Conservation (phyloP, 179 eudicot genomes). For the Beta corolliflora region DNA sequence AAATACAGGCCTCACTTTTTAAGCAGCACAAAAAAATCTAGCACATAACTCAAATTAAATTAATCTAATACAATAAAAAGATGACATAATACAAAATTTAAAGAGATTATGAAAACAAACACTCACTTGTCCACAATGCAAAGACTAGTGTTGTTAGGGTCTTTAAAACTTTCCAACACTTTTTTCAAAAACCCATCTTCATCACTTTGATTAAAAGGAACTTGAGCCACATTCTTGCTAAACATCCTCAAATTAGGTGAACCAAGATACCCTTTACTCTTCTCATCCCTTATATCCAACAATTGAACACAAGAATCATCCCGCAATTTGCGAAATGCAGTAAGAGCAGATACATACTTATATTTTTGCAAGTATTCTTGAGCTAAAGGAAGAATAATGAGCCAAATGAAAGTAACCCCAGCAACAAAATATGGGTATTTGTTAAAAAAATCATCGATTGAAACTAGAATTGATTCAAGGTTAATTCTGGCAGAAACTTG, state of each 20-base stretch:
- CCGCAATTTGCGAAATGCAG: slow-evolving; percentile 67
- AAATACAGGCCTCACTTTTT: no score
- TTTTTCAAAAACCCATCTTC: slow-evolving; percentile 71
- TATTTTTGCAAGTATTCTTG: slow-evolving; percentile 63
- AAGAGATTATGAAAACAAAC: slow-evolving; percentile 12
- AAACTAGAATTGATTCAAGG: slow-evolving; percentile 58
- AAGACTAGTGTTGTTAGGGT: slow-evolving; percentile 58
- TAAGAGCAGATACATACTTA: slow-evolving; percentile 64
- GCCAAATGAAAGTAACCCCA: slow-evolving; percentile 76
- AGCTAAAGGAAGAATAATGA: slow-evolving; percentile 62
- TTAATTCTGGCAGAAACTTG: slow-evolving; percentile 55
- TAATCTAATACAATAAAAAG: background rate
- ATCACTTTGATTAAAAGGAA: slow-evolving; percentile 58
- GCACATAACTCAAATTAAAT: no score
- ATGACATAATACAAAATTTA: no score
- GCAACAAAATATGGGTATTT: slow-evolving; percentile 80
- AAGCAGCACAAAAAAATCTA: no score
- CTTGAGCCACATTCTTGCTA: slow-evolving; percentile 58
- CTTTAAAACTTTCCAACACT: slow-evolving; percentile 50
- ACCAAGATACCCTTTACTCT: slow-evolving; percentile 50
- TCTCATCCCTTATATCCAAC: slow-evolving; percentile 80
- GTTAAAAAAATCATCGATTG: slow-evolving; percentile 73
- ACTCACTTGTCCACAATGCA: slow-evolving; percentile 92
- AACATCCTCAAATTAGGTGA: slow-evolving; percentile 78
- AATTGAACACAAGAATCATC: slow-evolving; percentile 67